Conservation (phyloP, 495 filamentous ascomycete species). For the Pseudotulostoma volvatum region DNA sequence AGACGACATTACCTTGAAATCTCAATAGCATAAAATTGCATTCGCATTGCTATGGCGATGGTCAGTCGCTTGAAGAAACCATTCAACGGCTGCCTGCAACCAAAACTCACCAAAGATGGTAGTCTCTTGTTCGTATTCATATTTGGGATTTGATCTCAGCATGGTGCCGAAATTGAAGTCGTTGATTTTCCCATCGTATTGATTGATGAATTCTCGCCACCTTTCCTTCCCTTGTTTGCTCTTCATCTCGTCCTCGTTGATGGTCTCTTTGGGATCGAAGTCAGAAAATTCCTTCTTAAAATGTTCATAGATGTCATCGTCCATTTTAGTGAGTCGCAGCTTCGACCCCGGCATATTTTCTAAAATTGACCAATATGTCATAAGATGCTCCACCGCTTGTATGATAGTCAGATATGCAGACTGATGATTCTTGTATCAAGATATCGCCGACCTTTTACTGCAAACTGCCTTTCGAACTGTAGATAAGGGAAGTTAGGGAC, state of each 20-base stretch:
- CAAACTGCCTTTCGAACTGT: conserved; percentile 98
- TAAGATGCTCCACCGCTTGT: conserved; percentile 79
- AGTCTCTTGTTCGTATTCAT: conserved; percentile 72
- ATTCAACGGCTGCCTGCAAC: background rate
- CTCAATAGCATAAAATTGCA: conserved; percentile 98
- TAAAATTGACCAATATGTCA: conserved; percentile 92
- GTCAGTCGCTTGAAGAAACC: background rate
- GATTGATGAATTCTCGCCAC: conserved; percentile 90
- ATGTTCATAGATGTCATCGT: conserved; percentile 85
- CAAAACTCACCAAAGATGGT: conserved; percentile 66
- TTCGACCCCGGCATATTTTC: conserved; percentile 73
- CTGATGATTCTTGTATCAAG: too few relatives aligned
- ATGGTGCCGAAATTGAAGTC: conserved; percentile 98
- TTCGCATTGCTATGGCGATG: conserved; percentile 34
- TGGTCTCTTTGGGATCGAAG: conserved; percentile 60
- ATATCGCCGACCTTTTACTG: conserved; percentile 76
- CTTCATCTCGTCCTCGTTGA: conserved; percentile 94
- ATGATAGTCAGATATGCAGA: too few relatives aligned
- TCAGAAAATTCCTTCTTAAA: conserved; percentile 81
- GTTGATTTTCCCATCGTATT: conserved; percentile 79
- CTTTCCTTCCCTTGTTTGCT: conserved; percentile 88
- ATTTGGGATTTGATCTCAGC: conserved; percentile 58
- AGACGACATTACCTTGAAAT: conserved; percentile 52
- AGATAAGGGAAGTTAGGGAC: conserved; percentile 1
- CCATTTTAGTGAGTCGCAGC: conserved; percentile 78